Evolutionary conservation across 2,329 filamentous ascomycete genomes (phyloP).

Genomic region (Furcasterigmium sp.): DNA sequence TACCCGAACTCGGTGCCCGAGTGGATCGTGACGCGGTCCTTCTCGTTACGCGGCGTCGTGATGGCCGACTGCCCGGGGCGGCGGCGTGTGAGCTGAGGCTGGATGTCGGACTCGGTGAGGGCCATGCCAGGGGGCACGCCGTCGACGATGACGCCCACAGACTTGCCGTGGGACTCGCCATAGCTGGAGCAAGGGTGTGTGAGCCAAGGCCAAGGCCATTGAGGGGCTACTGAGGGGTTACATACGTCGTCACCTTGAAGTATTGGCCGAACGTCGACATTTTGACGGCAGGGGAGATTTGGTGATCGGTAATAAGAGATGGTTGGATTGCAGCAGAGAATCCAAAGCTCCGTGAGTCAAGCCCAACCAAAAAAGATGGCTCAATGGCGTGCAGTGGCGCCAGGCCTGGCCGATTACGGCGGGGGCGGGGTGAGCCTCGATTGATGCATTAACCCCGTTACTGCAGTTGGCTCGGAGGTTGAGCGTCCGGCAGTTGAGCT

Average conservation of each 20-base stretch:
- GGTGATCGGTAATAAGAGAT: constrained; percentile 1
- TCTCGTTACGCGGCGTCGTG: constrained; percentile 89
- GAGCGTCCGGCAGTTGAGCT: too few relatives aligned
- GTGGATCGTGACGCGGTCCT: constrained; percentile 86
- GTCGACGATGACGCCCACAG: constrained; percentile 92
- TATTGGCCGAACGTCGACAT: constrained; percentile 87
- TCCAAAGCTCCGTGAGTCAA: constrained; percentile 9
- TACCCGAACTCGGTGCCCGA: constrained; percentile 87
- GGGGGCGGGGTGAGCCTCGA: constrained; percentile 1
- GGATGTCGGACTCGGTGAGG: constrained; percentile 81
- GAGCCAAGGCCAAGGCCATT: constrained; percentile 1
- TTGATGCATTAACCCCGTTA: not conserved
- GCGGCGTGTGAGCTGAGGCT: constrained; percentile 88
- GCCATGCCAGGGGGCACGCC: constrained; percentile 83
- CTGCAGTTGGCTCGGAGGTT: too few relatives aligned
- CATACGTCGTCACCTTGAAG: constrained; percentile 79
- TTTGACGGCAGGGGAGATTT: constrained; percentile 19
- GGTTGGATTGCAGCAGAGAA: constrained; percentile 1
- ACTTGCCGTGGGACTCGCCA: constrained; percentile 76
- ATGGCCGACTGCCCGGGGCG: constrained; percentile 85
- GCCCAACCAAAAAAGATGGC: constrained; percentile 1
- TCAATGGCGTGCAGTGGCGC: not conserved
- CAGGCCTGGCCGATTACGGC: not conserved
- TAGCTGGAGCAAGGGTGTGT: constrained; percentile 25
- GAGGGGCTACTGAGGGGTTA: constrained; percentile 13